phyloP scores from a whole-genome alignment of 352 stramenopile species.

The Phytopythium oedochilum region DNA sequence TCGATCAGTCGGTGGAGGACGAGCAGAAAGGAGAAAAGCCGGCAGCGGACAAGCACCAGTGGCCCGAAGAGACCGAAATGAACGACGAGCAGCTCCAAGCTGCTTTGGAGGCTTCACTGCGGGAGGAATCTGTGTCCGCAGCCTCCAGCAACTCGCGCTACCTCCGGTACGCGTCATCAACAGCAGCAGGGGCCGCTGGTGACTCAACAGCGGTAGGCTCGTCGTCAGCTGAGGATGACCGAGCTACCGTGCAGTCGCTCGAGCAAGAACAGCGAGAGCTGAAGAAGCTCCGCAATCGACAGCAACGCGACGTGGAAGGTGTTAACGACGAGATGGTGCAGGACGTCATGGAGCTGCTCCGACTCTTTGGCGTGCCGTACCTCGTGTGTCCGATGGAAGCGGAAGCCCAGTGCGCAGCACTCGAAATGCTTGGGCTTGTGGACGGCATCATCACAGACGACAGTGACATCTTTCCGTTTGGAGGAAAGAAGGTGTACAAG shows the following conservation, averaged over 20 bases:
- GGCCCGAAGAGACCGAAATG: background rate
- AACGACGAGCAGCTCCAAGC: constrained; percentile 24
- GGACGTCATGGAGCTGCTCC: constrained; percentile 95
- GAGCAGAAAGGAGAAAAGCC: constrained; percentile 11
- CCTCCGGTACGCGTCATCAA: constrained; percentile 31
- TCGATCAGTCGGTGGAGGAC: background rate
- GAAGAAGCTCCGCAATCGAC: constrained; percentile 71
- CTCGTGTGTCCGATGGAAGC: constrained; percentile 99
- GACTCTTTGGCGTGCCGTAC: constrained; percentile 98
- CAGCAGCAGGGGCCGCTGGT: background rate
- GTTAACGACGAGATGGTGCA: constrained; percentile 98
- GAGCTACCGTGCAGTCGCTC: constrained; percentile 29
- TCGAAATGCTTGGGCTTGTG: constrained; percentile 95
- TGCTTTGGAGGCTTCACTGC: constrained; percentile 29
- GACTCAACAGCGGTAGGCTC: background rate
- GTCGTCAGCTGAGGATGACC: constrained; percentile 9
- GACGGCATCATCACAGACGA: constrained; percentile 99
- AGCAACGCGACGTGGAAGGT: constrained; percentile 89
- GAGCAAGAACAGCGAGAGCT: constrained; percentile 61
- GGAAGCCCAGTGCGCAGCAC: constrained; percentile 96
- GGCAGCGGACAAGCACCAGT: background rate
- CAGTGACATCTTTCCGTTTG: constrained; percentile 94
- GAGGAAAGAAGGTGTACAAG: constrained; percentile 94
- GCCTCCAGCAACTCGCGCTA: constrained; percentile 27
- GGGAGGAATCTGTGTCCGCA: constrained; percentile 16